Conservation (phyloP, 805 yeast genomes). For the Scheffersomyces amazonensis region DNA sequence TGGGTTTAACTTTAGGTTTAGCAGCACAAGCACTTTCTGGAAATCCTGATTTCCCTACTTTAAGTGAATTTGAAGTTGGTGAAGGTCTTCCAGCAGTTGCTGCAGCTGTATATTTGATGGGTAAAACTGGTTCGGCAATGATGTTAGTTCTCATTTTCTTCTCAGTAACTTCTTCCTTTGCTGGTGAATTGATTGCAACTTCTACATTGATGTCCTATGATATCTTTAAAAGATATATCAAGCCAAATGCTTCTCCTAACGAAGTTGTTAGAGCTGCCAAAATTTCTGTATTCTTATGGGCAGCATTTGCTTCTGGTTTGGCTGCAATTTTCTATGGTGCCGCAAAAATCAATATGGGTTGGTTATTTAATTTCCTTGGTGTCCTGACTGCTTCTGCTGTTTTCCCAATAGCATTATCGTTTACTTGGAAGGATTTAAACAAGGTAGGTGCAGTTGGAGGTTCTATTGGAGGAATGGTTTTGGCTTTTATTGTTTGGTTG, state of each 20-base stretch:
- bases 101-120: slow-evolving; percentile 18
- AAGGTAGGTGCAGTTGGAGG: slow-evolving; percentile 36
- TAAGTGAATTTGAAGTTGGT: slow-evolving; percentile 13
- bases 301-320: slow-evolving; percentile 15
- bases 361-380: slow-evolving; percentile 33
- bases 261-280: slow-evolving; percentile 21
- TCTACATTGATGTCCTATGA: slow-evolving; percentile 30
- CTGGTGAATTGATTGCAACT: slow-evolving; percentile 41
- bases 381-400: slow-evolving; percentile 24
- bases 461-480: slow-evolving; percentile 31
- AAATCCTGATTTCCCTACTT: slow-evolving; percentile 16
- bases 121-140: slow-evolving; percentile 25
- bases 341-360: slow-evolving; percentile 29
- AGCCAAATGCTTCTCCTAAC: slow-evolving; percentile 18
- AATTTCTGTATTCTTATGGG: slow-evolving; percentile 18
- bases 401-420: slow-evolving; percentile 18
- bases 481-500: slow-evolving; percentile 37
- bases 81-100: slow-evolving; percentile 20
- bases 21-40: slow-evolving; percentile 31
- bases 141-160: slow-evolving; percentile 32
- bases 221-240: slow-evolving; percentile 22
- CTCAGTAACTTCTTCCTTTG: slow-evolving; percentile 40
- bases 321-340: slow-evolving; percentile 23
- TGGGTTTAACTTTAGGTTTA: slow-evolving; percentile 31
- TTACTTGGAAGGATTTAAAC: slow-evolving; percentile 31